phyloP scores from a whole-genome alignment of 1,284 basidiomycete species.

The Leccinum griseonigrum region DNA sequence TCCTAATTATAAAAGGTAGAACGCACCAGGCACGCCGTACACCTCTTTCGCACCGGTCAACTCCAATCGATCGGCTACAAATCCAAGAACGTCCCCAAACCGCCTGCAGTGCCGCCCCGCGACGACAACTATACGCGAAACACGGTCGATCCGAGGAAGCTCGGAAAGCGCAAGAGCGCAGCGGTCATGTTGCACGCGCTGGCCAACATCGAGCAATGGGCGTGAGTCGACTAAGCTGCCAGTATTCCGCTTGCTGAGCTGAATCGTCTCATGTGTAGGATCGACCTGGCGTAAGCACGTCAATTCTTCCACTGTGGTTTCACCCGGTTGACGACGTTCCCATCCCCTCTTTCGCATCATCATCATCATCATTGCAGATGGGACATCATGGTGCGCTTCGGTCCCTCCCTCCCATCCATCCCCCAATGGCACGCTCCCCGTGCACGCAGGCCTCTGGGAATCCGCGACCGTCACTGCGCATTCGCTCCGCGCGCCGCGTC shows the following conservation, averaged over 20 bases:
- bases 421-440: background rate
- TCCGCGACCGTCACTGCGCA: background rate
- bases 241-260: background rate
- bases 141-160: background rate
- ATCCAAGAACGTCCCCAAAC: background rate
- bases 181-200: constrained; percentile 1
- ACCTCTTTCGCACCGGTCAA: background rate
- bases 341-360: background rate
- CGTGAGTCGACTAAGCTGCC: background rate
- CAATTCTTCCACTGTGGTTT: background rate
- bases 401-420: background rate
- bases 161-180: background rate
- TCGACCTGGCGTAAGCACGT: constrained; percentile 2
- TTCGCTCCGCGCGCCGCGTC: background rate
- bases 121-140: constrained; percentile 1
- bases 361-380: background rate
- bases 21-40: background rate
- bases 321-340: background rate
- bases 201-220: constrained; percentile 3
- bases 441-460: constrained; percentile 1
- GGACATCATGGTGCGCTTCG: constrained; percentile 3
- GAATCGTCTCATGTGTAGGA: background rate
- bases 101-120: background rate
- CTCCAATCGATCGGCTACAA: background rate
- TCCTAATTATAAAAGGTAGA: background rate